Conservation (phyloP, 2,329 filamentous ascomycete genomes). For the Claviceps pazoutovae region DNA sequence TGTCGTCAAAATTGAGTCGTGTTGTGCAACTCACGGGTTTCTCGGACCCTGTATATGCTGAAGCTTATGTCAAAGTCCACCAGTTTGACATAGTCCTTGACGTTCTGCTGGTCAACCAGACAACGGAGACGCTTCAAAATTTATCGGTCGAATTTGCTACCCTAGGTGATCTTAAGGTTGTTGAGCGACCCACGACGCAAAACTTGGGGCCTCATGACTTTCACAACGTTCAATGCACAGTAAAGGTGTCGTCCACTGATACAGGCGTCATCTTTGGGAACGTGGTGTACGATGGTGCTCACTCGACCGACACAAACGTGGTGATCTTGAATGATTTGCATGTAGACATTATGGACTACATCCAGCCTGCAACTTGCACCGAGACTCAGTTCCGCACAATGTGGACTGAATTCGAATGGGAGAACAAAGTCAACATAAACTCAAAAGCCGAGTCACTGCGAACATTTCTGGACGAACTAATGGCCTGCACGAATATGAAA, state of each 20-base stretch:
- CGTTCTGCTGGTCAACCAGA: conserved; percentile 93
- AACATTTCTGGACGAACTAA: conserved; percentile 84
- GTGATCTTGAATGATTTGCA: conserved; percentile 97
- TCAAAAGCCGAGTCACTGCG: conserved; percentile 85
- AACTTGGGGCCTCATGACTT: conserved; percentile 94
- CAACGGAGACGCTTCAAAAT: conserved; percentile 90
- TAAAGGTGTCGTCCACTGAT: conserved; percentile 96
- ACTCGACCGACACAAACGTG: conserved; percentile 85
- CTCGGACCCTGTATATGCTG: conserved; percentile 96
- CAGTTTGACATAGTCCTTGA: conserved; percentile 98
- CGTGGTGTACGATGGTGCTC: conserved; percentile 89
- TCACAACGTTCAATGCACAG: conserved; percentile 94
- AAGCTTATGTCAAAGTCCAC: conserved; percentile 96
- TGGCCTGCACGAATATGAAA: conserved; percentile 98
- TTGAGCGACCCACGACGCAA: conserved; percentile 90
- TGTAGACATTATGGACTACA: conserved; percentile 99
- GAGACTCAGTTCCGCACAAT: conserved; percentile 99
- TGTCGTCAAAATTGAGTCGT: conserved; percentile 85
- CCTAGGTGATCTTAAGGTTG: conserved; percentile 90
- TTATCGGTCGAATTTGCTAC: conserved; percentile 98
- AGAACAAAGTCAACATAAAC: conserved; percentile 99
- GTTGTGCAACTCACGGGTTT: conserved; percentile 97
- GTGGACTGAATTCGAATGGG: conserved; percentile 99
- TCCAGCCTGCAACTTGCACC: conserved; percentile 88
- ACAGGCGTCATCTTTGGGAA: conserved; percentile 98